Evolutionary conservation across 2,329 filamentous ascomycete species (phyloP), one percentile per base, ranked within the genome.

Genomic region (Epichloe aotearoae): DNA sequence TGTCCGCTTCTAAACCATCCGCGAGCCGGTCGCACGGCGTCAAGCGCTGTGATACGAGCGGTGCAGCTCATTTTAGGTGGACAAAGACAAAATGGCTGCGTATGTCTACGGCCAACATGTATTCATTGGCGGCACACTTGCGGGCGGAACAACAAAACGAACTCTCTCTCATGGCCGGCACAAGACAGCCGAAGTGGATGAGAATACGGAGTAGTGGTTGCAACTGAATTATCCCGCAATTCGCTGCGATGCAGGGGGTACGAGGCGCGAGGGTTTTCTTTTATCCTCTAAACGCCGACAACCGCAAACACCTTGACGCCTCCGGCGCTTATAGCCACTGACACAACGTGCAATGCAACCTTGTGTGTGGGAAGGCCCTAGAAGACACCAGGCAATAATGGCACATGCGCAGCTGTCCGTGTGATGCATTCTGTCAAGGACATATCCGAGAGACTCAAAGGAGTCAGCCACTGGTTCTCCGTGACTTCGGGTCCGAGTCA

Each of bases 401-500:
- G 23, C 42, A 50, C 42, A 50, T 46, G 49, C 30, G 49, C 41
- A 38, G 23, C 26, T 43, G 41, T 8, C 5, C 23, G 37, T 19
- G 36, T 33, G 36, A 46, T 40, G 48, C 11, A 20, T 46, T 38
- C 11, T 39, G 30, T 4, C 20, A 30, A 20, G 12, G 48, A 20
- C 42, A 33, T 40, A 26, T 33, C 40, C 20, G 12, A 30, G n/a
- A 30, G 20, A 17, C 15, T 7, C 17, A 36, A 20, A 15, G 19
- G 34, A 19, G 30, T 11, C 30, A 11, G 30, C 20, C 39, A 42
- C 36, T 39, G 30, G 43, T 26, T 19, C 34, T 42, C 46, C 50
- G 23, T 49, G 46, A 19, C 42, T 49, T 52, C 50, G 50, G 50
- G 30, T 39, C 50, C 50, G 50, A 52, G 36, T 46, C 36, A 40